Conservation (phyloP, 257 asterid genomes). For the Hygrophila difformis region DNA sequence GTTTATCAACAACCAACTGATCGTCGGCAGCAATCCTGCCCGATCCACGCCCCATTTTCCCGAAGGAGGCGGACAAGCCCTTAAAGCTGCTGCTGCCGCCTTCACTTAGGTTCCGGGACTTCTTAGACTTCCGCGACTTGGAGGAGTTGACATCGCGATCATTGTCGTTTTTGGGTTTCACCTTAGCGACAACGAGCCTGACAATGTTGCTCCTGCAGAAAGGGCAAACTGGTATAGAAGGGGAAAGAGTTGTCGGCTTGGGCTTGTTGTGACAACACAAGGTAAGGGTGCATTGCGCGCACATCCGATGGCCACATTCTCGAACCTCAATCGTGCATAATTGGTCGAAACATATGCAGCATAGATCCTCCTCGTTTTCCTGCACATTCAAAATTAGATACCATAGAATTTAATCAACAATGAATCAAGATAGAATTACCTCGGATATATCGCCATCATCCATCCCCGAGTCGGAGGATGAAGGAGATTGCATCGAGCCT, state of each 20-base stretch:
- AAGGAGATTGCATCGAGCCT: constrained; percentile 47
- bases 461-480: constrained; percentile 41
- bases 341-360: constrained; percentile 93
- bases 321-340: constrained; percentile 83
- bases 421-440: constrained; percentile 53
- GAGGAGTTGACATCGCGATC: constrained; percentile 41
- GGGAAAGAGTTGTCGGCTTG: constrained; percentile 46
- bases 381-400: constrained; percentile 50
- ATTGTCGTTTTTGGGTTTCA: constrained; percentile 25
- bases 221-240: constrained; percentile 67
- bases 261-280: constrained; percentile 94
- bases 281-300: constrained; percentile 88
- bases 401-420: constrained; percentile 9
- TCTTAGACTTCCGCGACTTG: constrained; percentile 52
- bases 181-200: constrained; percentile 55
- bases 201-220: constrained; percentile 84
- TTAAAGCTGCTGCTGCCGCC: constrained; percentile 94
- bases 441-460: constrained; percentile 61
- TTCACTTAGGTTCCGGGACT: constrained; percentile 66
- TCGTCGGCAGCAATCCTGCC: constrained; percentile 49
- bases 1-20: constrained; percentile 68
- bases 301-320: constrained; percentile 88
- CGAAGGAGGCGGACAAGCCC: constrained; percentile 66
- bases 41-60: constrained; percentile 73
- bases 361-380: constrained; percentile 73